phyloP scores from a whole-genome alignment of 495 filamentous ascomycete species.

The Penicillium silybi region DNA sequence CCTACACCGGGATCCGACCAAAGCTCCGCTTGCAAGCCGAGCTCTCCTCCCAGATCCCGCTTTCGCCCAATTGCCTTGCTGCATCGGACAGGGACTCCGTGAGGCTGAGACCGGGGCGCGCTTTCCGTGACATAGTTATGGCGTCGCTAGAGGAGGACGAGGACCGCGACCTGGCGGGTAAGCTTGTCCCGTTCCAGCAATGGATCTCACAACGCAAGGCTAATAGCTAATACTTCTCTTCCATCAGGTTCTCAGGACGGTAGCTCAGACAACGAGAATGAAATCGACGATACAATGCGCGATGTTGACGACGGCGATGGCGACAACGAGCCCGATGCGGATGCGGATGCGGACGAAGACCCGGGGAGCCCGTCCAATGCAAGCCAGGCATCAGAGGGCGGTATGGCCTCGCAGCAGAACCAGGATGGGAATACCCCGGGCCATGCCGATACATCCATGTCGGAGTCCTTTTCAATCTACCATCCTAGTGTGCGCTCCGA shows the following conservation, averaged over 20 bases:
- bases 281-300: conserved; percentile 64
- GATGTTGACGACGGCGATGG: conserved; percentile 57
- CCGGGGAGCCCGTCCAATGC: conserved; percentile 48
- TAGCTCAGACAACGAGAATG: conserved; percentile 69
- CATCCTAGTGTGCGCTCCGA: conserved; percentile 74
- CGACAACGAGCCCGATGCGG: conserved; percentile 63
- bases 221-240: conserved; percentile 9
- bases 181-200: background rate
- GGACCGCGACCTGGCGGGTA: conserved; percentile 53
- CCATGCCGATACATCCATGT: conserved; percentile 25
- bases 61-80: background rate
- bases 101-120: background rate
- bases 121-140: conserved; percentile 12
- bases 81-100: background rate
- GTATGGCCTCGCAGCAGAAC: conserved; percentile 38
- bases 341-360: conserved; percentile 49
- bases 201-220: background rate
- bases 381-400: conserved; percentile 45
- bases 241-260: conserved; percentile 52
- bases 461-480: conserved; percentile 35
- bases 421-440: conserved; percentile 34
- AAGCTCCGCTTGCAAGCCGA: background rate
- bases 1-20: background rate
- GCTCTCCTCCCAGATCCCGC: background rate
- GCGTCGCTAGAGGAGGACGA: conserved; percentile 46